phyloP scores from a whole-genome alignment of 305 asterid species.

The Solanum chacoense region DNA sequence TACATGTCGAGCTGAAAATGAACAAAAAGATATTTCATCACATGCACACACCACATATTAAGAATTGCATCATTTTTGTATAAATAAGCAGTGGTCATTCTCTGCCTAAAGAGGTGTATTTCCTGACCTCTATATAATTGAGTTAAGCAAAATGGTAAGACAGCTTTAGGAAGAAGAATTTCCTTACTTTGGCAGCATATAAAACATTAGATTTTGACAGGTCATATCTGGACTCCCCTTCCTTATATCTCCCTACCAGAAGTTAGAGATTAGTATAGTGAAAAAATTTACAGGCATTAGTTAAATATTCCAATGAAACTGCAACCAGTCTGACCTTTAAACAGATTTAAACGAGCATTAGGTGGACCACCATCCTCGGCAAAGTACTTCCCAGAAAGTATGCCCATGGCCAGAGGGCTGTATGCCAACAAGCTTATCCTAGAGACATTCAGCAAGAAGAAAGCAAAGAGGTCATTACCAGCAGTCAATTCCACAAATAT shows the following conservation, averaged over 20 bases:
- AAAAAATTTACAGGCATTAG: background rate
- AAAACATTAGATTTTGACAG: conserved; percentile 33
- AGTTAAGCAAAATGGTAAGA: background rate
- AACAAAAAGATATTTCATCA: background rate
- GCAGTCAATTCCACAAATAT: background rate
- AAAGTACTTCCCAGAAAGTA: conserved; percentile 81
- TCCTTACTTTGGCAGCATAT: conserved; percentile 54
- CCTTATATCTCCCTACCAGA: conserved; percentile 57
- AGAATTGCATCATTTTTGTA: background rate
- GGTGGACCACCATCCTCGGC: conserved; percentile 47
- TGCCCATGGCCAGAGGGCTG: conserved; percentile 94
- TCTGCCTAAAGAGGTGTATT: background rate
- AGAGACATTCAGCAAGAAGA: background rate
- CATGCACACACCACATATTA: background rate
- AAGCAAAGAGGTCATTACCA: background rate
- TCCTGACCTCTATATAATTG: background rate
- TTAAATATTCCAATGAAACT: background rate
- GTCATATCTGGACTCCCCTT: conserved; percentile 88
- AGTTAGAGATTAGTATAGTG: background rate
- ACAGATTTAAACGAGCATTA: conserved; percentile 51
- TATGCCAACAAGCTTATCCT: conserved; percentile 75
- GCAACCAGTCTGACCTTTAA: conserved; percentile 41
- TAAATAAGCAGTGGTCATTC: background rate
- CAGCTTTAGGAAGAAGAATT: background rate
- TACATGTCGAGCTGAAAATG: background rate